Conservation (phyloP, 331 rosid genomes). For the Acacia pycnantha region DNA sequence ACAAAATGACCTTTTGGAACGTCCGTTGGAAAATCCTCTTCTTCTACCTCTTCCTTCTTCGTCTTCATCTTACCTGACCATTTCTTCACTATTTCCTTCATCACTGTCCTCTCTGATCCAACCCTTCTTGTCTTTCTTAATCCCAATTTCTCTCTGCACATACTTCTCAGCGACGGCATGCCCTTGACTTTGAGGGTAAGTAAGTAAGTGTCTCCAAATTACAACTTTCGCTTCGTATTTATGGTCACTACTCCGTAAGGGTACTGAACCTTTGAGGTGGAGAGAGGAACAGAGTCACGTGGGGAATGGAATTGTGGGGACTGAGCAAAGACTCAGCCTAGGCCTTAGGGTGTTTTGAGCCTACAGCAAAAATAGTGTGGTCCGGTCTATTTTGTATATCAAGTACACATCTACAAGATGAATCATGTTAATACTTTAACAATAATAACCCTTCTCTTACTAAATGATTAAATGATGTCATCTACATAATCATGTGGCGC, state of each 20-base stretch:
- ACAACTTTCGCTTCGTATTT: background rate
- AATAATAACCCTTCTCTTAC: no score
- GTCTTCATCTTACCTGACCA: constrained; percentile 57
- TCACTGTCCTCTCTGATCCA: constrained; percentile 39
- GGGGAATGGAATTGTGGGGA: background rate
- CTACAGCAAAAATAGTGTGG: background rate
- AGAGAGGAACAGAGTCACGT: background rate
- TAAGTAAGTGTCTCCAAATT: background rate
- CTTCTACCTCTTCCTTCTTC: constrained; percentile 45
- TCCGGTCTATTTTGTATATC: background rate
- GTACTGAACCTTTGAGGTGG: background rate
- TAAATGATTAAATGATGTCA: no score
- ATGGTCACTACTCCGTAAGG: background rate
- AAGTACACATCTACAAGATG: background rate
- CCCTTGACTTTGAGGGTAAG: background rate
- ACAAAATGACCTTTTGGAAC: constrained; percentile 77
- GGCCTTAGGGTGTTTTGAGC: background rate
- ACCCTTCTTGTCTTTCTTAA: constrained; percentile 39
- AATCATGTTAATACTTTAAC: background rate
- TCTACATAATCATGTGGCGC: no score
- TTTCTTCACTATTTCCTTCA: constrained; percentile 61
- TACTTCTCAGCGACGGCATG: background rate
- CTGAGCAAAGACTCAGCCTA: background rate
- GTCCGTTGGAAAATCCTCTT: constrained; percentile 55
- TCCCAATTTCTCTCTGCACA: constrained; percentile 40